Percentiles rank a stretch among this genome's conserved stretches.
phyloP scores from a whole-genome alignment of 2,329 filamentous ascomycete genomes.

The Aspergillus tanneri region DNA sequence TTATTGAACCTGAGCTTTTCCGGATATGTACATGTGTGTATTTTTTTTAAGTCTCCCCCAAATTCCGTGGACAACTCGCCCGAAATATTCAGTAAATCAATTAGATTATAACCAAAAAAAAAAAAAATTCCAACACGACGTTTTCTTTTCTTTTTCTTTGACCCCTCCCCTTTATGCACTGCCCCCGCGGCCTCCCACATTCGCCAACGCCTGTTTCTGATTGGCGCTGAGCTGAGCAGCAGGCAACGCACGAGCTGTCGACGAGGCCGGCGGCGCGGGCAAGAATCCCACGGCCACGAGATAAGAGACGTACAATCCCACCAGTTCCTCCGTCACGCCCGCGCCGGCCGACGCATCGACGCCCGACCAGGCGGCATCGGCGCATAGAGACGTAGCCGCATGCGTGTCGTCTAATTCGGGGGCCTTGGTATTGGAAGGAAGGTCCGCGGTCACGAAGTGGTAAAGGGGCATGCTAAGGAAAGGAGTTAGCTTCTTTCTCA shows the following conservation, averaged over 20 bases:
- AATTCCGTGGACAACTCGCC: not conserved
- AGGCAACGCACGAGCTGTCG: constrained; percentile 42
- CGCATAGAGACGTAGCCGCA: constrained; percentile 62
- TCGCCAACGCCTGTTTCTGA: constrained; percentile 51
- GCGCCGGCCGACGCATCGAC: constrained; percentile 57
- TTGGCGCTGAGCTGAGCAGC: constrained; percentile 45
- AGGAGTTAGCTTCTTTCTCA: constrained; percentile 5
- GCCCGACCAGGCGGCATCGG: constrained; percentile 60
- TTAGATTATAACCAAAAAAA: constrained; percentile 5
- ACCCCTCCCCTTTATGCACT: too few relatives aligned
- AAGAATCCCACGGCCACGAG: constrained; percentile 64
- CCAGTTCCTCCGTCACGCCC: constrained; percentile 59
- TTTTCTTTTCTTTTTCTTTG: too few relatives aligned
- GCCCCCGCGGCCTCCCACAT: constrained; percentile 55
- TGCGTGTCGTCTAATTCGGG: constrained; percentile 74
- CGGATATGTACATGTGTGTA: too few relatives aligned
- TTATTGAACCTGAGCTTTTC: too few relatives aligned
- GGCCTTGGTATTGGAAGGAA: constrained; percentile 68
- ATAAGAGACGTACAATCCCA: constrained; percentile 65
- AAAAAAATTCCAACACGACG: too few relatives aligned
- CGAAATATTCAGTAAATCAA: constrained; percentile 2
- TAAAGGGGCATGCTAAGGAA: constrained; percentile 64
- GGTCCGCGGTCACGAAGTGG: constrained; percentile 68
- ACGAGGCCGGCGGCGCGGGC: constrained; percentile 29
- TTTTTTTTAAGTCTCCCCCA: not conserved